Evolutionary conservation across 2,329 filamentous ascomycete species (phyloP).

Genomic region (Hymenoscyphus fraxineus): DNA sequence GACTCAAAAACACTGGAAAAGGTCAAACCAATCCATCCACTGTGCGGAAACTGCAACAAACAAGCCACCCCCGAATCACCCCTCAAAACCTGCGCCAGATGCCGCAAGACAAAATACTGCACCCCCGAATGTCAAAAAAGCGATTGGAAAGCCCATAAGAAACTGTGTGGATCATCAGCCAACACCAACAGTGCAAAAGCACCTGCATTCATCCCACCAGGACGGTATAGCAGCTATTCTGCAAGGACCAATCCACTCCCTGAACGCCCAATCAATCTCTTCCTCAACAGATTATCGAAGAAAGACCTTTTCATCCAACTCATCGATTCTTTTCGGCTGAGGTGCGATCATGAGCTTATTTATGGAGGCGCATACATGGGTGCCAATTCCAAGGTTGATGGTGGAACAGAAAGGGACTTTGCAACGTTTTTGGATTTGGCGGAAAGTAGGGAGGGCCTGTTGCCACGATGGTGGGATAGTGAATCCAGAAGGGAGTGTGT

Average conservation of each 20-base stretch:
- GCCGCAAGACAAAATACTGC: conserved; percentile 19
- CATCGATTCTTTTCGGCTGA: conserved; percentile 22
- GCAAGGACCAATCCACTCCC: conserved; percentile 1
- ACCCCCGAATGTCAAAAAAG: conserved; percentile 21
- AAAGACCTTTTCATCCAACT: conserved; percentile 14
- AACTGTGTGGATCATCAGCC: conserved; percentile 13
- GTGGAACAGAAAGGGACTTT: conserved; percentile 7
- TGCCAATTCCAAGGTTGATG: conserved; percentile 4
- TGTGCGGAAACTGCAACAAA: too few relatives aligned
- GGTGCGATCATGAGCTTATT: conserved; percentile 20
- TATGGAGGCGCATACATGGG: conserved; percentile 12
- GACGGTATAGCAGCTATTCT: conserved; percentile 8
- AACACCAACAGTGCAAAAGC: background rate
- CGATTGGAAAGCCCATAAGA: conserved; percentile 25
- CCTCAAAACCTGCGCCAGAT: too few relatives aligned
- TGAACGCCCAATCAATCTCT: conserved; percentile 13
- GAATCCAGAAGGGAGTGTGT: conserved; percentile 15
- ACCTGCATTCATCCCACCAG: background rate
- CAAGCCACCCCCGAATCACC: too few relatives aligned
- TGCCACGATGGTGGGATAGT: conserved; percentile 21
- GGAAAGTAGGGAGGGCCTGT: conserved; percentile 13
- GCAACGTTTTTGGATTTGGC: conserved; percentile 20
- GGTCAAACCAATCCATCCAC: too few relatives aligned
- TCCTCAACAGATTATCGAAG: conserved; percentile 15
- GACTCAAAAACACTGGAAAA: too few relatives aligned